Conservation (phyloP, 805 yeast genomes). For the Debaryomyces prosopidis region DNA sequence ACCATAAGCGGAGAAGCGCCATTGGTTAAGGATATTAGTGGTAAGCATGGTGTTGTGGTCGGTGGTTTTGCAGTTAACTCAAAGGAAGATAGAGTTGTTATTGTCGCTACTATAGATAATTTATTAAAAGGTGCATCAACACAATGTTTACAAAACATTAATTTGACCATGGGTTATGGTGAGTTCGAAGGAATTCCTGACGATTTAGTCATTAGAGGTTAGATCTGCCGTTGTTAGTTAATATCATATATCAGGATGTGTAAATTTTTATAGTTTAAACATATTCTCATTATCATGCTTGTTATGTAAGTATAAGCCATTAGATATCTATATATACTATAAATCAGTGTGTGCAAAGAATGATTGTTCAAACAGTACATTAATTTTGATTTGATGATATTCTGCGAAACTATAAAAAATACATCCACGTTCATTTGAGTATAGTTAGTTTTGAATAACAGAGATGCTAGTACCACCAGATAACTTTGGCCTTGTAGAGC, state of each 20-base stretch:
- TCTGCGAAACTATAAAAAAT: background rate
- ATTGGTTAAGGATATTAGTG: slow-evolving; percentile 84
- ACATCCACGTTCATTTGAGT: background rate
- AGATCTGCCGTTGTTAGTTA: slow-evolving; percentile 2
- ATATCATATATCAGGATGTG: background rate
- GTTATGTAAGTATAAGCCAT: background rate
- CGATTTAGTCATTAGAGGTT: slow-evolving; percentile 55
- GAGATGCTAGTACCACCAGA: slow-evolving; percentile 89
- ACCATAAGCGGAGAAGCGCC: slow-evolving; percentile 92
- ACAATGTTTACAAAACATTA: slow-evolving; percentile 95
- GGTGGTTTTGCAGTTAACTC: slow-evolving; percentile 96
- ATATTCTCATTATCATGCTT: background rate
- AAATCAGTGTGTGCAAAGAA: too few relatives aligned
- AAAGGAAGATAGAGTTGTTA: slow-evolving; percentile 84
- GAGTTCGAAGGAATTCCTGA: slow-evolving; percentile 95
- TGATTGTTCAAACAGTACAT: too few relatives aligned
- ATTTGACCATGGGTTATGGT: slow-evolving; percentile 83
- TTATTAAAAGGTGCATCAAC: slow-evolving; percentile 98
- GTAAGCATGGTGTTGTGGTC: slow-evolving; percentile 90
- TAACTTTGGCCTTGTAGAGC: slow-evolving; percentile 87
- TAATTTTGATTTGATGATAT: too few relatives aligned
- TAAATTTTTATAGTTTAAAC: background rate
- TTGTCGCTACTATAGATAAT: slow-evolving; percentile 95
- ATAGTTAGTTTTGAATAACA: background rate
- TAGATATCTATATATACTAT: background rate